These are phyloP conservation scores for Choanephora cucurbitarum DNA, from an alignment of 371 early-diverging fungal species.

Conservation along the genomic window DNA sequence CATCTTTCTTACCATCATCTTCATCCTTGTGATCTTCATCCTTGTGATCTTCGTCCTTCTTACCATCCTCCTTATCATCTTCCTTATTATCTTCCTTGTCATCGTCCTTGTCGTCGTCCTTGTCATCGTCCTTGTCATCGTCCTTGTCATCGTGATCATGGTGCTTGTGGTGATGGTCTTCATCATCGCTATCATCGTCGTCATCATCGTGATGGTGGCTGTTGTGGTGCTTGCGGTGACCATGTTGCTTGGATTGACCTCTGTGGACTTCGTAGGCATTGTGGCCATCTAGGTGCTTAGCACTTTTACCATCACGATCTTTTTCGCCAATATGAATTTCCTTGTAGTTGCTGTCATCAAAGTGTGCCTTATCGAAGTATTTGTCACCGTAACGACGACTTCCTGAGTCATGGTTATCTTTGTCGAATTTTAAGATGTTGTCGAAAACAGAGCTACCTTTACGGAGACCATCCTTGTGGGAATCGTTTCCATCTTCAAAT, in stretches of 20 bases:
- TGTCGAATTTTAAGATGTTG: no score
- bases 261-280: neutral
- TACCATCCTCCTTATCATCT: neutral
- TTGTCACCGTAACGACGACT: neutral
- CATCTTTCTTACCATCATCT: neutral
- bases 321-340: no score
- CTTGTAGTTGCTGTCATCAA: no score
- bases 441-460: no score
- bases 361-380: no score
- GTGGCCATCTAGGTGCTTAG: neutral
- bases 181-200: constrained; percentile 1
- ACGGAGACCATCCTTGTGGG: neutral
- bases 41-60: neutral
- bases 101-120: neutral
- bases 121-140: neutral
- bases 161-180: neutral
- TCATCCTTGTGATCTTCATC: neutral
- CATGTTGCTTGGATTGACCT: neutral
- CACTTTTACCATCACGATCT: no score
- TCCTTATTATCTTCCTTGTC: neutral
- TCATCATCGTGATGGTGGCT: constrained; percentile 3
- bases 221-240: neutral
- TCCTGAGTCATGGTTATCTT: no score
- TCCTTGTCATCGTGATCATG: neutral
- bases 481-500: no score